These are phyloP conservation scores for Candida ovalis DNA, from an alignment of 805 yeast species.

Conservation along the genomic window DNA sequence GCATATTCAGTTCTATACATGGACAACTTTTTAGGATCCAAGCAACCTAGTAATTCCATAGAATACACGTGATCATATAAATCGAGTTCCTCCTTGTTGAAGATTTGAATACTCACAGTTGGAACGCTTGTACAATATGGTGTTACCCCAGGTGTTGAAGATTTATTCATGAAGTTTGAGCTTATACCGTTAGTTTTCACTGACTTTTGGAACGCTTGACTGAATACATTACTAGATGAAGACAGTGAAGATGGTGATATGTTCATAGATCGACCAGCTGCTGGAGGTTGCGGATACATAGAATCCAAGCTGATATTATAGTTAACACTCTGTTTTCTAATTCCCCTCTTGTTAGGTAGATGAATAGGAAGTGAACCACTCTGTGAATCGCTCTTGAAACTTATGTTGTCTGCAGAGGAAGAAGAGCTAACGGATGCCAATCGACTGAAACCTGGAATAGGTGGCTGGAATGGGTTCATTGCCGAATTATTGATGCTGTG, in stretches of 20 bases:
- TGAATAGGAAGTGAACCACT: conserved; percentile 21
- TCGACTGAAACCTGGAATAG: conserved; percentile 10
- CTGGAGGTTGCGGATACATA: conserved; percentile 1
- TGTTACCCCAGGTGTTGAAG: not conserved
- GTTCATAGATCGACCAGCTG: not conserved
- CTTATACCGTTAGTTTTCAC: not conserved
- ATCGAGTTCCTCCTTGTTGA: conserved; percentile 42
- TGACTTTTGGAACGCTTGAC: conserved; percentile 22
- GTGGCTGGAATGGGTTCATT: conserved; percentile 3
- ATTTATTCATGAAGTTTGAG: not conserved
- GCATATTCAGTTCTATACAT: conserved; percentile 68
- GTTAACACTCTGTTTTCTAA: conserved; percentile 15
- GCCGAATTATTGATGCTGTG: conserved; percentile 10
- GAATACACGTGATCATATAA: conserved; percentile 40
- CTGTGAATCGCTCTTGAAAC: conserved; percentile 28
- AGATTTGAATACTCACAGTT: conserved; percentile 42
- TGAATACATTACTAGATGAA: conserved; percentile 23
- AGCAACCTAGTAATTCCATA: conserved; percentile 37
- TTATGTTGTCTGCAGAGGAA: conserved; percentile 21
- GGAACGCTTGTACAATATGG: conserved; percentile 12
- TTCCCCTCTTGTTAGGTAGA: conserved; percentile 26
- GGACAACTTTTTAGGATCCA: conserved; percentile 35
- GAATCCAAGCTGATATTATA: not conserved
- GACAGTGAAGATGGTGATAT: conserved; percentile 7
- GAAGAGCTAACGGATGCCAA: conserved; percentile 24